phyloP scores from a whole-genome alignment of 2,329 filamentous ascomycete species.

The Sphaerostilbella broomeana region DNA sequence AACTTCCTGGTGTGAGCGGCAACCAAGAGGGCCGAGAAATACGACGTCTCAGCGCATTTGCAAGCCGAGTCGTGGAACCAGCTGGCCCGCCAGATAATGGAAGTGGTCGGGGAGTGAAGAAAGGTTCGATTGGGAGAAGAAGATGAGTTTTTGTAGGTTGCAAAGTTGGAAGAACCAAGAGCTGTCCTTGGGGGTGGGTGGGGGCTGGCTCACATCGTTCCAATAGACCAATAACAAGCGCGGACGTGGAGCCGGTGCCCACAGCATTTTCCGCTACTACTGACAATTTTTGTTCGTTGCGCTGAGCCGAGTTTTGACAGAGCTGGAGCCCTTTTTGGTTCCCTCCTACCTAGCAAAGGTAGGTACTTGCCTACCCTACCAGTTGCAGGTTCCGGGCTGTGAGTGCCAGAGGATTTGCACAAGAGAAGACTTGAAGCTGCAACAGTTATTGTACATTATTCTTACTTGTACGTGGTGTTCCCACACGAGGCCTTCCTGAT shows the following conservation, averaged over 20 bases:
- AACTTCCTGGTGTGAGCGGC: conserved; percentile 14
- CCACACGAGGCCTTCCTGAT: no score
- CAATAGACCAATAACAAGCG: conserved; percentile 5
- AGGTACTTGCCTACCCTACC: no score
- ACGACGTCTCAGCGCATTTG: conserved; percentile 16
- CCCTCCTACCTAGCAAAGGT: no score
- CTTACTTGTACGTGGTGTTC: no score
- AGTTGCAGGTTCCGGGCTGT: no score
- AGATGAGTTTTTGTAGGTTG: conserved; percentile 8
- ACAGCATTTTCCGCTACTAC: no score
- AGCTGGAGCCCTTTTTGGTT: no score
- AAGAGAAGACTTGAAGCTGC: no score
- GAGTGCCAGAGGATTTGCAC: no score
- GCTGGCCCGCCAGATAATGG: conserved; percentile 2
- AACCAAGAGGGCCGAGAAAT: conserved; percentile 14
- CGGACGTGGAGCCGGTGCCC: not conserved
- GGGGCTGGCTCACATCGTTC: conserved; percentile 1
- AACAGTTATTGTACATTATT: no score
- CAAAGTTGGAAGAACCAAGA: conserved; percentile 5
- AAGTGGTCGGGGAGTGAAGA: not conserved
- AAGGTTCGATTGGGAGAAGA: conserved; percentile 9
- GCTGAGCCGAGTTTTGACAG: no score
- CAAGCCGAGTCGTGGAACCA: conserved; percentile 14
- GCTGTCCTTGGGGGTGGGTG: conserved; percentile 11
- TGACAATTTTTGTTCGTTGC: no score